Percentiles rank a stretch among this genome's conserved stretches.
Conservation (phyloP, 352 stramenopile species). For the Elongisporangium undulatum region DNA sequence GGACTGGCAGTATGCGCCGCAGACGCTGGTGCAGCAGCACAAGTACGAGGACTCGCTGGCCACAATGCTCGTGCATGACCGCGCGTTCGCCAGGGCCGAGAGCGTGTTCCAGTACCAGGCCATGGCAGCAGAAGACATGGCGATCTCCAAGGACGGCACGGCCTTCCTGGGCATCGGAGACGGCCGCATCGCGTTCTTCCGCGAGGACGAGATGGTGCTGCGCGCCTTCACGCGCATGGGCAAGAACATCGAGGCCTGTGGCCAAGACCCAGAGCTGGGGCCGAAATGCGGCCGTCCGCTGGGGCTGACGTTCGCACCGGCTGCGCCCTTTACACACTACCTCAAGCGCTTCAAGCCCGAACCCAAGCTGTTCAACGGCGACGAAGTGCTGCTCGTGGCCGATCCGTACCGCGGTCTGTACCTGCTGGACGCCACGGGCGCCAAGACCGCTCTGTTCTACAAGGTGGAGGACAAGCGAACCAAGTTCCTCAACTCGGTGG, state of each 20-base stretch:
- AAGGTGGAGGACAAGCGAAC: constrained; percentile 26
- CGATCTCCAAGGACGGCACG: constrained; percentile 35
- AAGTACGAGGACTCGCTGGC: constrained; percentile 19
- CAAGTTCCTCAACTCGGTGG: constrained; percentile 48
- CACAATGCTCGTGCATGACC: constrained; percentile 11
- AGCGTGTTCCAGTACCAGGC: constrained; percentile 29
- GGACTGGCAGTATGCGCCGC: constrained; percentile 25
- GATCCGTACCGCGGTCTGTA: constrained; percentile 59
- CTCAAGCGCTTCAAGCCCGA: constrained; percentile 33
- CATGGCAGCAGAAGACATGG: constrained; percentile 39
- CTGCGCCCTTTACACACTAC: constrained; percentile 31
- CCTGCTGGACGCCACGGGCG: constrained; percentile 48
- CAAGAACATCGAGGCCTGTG: constrained; percentile 22
- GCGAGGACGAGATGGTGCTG: constrained; percentile 20
- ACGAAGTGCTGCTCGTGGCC: constrained; percentile 55
- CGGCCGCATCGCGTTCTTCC: constrained; percentile 42
- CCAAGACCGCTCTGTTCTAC: constrained; percentile 51
- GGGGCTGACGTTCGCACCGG: constrained; percentile 37
- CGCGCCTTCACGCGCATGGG: constrained; percentile 49
- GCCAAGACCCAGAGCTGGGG: constrained; percentile 23
- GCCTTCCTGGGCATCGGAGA: constrained; percentile 46
- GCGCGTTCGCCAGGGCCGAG: constrained; percentile 18
- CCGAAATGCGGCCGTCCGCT: constrained; percentile 44
- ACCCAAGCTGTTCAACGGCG: constrained; percentile 29
- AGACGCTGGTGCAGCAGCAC: constrained; percentile 34